These are phyloP conservation scores for Colletotrichum tofieldiae DNA, from an alignment of 2,329 filamentous ascomycete genomes.

Conservation along the genomic window DNA sequence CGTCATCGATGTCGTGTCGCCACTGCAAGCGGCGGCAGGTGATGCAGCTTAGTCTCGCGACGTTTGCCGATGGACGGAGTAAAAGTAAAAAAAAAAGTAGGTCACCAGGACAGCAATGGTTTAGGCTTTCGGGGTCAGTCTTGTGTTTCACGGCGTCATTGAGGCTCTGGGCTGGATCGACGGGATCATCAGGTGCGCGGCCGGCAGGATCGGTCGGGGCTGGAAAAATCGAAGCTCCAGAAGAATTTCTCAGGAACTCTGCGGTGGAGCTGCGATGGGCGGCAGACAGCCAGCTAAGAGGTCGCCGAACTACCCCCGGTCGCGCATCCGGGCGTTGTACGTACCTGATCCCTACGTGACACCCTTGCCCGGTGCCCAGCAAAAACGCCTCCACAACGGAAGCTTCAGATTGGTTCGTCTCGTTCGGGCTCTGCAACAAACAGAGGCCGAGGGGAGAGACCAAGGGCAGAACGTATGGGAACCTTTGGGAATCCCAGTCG, in stretches of 20 bases:
- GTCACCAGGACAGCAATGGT: conserved; percentile 29
- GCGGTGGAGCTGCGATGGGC: conserved; percentile 24
- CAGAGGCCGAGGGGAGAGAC: conserved; percentile 23
- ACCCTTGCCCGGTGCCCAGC: background rate
- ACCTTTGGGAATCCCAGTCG: conserved; percentile 20
- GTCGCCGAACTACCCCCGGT: conserved; percentile 32
- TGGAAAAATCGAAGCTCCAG: conserved; percentile 40
- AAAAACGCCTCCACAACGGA: conserved; percentile 6
- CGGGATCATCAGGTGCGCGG: conserved; percentile 33
- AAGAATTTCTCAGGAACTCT: conserved; percentile 31
- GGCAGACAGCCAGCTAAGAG: background rate
- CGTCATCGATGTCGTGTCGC: conserved; percentile 55
- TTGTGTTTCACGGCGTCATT: conserved; percentile 40
- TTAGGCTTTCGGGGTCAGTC: conserved; percentile 18
- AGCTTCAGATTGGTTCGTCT: conserved; percentile 10
- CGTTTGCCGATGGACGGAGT: conserved; percentile 3
- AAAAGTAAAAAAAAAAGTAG: conserved; percentile 3
- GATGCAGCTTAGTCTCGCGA: conserved; percentile 5
- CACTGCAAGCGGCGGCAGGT: conserved; percentile 7
- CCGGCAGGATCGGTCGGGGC: conserved; percentile 29
- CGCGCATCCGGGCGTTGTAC: conserved; percentile 8
- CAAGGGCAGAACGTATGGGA: conserved; percentile 5
- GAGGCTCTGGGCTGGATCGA: conserved; percentile 31
- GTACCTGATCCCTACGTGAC: conserved; percentile 22
- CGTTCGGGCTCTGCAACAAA: conserved; percentile 28